These are phyloP conservation scores for Vigna mungo DNA, from an alignment of 306 rosid species.

Conservation along the genomic window DNA sequence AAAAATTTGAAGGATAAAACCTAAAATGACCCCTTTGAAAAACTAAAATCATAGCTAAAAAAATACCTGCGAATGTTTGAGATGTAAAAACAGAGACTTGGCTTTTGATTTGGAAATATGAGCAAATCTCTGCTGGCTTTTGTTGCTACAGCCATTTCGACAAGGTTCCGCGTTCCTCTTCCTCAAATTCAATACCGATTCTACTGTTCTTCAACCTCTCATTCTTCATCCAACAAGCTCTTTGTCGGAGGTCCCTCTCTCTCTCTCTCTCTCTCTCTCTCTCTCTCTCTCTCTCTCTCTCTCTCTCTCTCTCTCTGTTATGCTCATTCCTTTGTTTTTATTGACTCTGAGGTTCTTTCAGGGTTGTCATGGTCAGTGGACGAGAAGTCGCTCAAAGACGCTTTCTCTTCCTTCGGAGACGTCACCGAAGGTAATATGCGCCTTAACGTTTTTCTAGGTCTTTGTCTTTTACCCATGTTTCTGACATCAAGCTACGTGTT, in stretches of 20 bases:
- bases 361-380: slow-evolving; percentile 15
- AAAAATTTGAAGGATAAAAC: too few species aligned
- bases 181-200: background rate
- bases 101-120: background rate
- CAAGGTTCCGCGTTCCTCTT: background rate
- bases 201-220: background rate
- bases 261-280: background rate
- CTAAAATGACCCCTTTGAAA: too few species aligned
- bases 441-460: background rate
- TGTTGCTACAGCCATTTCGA: background rate
- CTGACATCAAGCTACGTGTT: background rate
- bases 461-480: background rate
- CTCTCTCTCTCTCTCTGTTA: background rate
- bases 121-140: background rate
- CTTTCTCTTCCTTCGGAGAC: slow-evolving; percentile 15
- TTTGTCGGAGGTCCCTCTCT: background rate
- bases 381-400: slow-evolving; percentile 14
- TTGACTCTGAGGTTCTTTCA: background rate
- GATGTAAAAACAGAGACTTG: too few species aligned
- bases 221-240: slow-evolving; percentile 8
- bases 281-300: background rate
- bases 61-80: too few species aligned
- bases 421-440: background rate
- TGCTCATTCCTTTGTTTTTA: background rate
- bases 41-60: too few species aligned